Percentiles rank a stretch among this genome's conserved stretches.
Evolutionary conservation across 345 rosid genomes (phyloP).

Genomic region (Acer yangbiense): DNA sequence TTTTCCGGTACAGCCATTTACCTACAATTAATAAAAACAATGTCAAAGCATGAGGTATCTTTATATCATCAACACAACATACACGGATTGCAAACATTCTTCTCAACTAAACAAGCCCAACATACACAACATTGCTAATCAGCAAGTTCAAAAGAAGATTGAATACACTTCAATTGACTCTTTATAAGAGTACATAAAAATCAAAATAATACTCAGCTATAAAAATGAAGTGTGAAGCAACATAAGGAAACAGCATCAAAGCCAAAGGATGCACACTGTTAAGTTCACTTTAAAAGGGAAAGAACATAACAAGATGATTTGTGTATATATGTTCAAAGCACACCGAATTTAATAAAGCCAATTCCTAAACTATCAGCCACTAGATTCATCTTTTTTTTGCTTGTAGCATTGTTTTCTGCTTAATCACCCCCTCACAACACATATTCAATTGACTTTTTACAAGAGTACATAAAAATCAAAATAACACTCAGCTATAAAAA

Average conservation of each 20-base stretch:
- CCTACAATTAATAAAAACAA: constrained; percentile 43
- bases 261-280: neutral
- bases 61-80: neutral
- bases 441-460: neutral
- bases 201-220: neutral
- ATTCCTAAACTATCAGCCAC: neutral
- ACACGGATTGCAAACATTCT: neutral
- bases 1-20: constrained; percentile 81
- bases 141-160: too few species aligned
- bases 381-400: too few species aligned
- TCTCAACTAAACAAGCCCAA: neutral
- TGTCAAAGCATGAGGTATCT: neutral
- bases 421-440: neutral
- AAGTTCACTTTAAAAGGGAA: neutral
- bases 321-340: too few species aligned
- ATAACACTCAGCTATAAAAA: neutral
- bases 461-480: neutral
- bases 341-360: too few species aligned
- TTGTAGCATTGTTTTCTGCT: too few species aligned
- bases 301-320: neutral
- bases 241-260: neutral
- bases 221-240: neutral
- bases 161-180: too few species aligned
- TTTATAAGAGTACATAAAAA: neutral
- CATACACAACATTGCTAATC: neutral